Conservation (phyloP, 345 rosid species). For the Salix viminalis region DNA sequence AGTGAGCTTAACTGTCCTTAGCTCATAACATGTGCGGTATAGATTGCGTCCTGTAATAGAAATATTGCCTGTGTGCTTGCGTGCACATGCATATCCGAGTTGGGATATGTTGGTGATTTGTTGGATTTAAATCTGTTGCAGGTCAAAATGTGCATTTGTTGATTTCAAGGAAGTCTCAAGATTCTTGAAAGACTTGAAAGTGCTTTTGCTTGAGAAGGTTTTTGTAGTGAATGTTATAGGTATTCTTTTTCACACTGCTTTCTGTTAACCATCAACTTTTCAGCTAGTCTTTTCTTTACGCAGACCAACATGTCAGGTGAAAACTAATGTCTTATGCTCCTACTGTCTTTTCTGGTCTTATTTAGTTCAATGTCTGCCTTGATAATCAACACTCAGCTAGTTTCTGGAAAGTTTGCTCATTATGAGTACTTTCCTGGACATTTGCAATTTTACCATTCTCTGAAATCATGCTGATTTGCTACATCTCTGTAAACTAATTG, state of each 20-base stretch:
- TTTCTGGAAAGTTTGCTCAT: neutral
- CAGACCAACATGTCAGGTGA: neutral
- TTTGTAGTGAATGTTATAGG: slow-evolving; percentile 76
- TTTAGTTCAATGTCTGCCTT: neutral
- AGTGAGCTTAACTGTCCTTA: slow-evolving; percentile 28
- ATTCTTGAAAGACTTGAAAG: slow-evolving; percentile 57
- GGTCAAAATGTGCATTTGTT: slow-evolving; percentile 26
- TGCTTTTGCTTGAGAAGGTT: slow-evolving; percentile 59
- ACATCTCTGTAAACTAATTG: neutral
- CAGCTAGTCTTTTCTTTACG: neutral
- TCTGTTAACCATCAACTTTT: neutral
- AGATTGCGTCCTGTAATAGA: neutral
- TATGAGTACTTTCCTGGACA: neutral
- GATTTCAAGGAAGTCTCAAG: slow-evolving; percentile 44
- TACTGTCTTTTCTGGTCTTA: neutral
- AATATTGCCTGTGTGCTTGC: neutral
- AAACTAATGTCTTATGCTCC: neutral
- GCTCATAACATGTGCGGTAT: neutral
- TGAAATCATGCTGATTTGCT: neutral
- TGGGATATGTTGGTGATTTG: neutral
- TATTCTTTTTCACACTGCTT: slow-evolving; percentile 21
- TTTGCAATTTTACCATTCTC: neutral
- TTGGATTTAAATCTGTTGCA: slow-evolving; percentile 19
- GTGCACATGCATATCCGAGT: neutral
- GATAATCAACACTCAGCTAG: neutral